These are phyloP conservation scores for Didymella pomorum DNA, from an alignment of 2,329 filamentous ascomycete species.

Conservation along the genomic window DNA sequence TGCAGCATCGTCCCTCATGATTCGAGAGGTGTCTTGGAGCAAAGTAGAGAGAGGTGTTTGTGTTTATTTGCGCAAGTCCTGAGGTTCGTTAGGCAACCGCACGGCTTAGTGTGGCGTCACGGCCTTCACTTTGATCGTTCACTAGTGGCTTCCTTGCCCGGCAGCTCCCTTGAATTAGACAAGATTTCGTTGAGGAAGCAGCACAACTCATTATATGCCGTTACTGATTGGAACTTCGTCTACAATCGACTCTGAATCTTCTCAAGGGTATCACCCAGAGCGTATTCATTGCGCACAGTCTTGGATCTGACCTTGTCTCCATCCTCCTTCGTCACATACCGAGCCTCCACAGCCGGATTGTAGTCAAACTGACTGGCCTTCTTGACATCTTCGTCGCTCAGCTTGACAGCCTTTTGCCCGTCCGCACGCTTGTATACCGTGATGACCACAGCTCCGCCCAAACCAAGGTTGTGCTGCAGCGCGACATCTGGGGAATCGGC, in stretches of 20 bases:
- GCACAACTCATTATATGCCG: too few species aligned
- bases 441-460: slow-evolving; percentile 89
- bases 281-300: slow-evolving; percentile 70
- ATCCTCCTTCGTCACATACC: slow-evolving; percentile 83
- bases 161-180: too few species aligned
- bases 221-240: neutral
- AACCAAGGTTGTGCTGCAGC: slow-evolving; percentile 89
- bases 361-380: slow-evolving; percentile 77
- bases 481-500: slow-evolving; percentile 72
- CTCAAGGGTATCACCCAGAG: slow-evolving; percentile 75
- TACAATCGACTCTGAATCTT: slow-evolving; percentile 75
- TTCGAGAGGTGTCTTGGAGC: too few species aligned
- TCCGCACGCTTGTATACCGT: slow-evolving; percentile 89
- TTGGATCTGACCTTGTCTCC: slow-evolving; percentile 74
- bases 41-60: too few species aligned
- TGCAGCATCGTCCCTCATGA: too few species aligned
- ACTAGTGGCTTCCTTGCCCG: too few species aligned
- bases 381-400: slow-evolving; percentile 71
- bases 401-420: slow-evolving; percentile 66
- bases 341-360: slow-evolving; percentile 88
- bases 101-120: neutral
- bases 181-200: neutral
- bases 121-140: neutral
- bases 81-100: too few species aligned
- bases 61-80: too few species aligned